Base-by-base conservation (phyloP, 148 eudicot genomes). In the Rhododendron simsii region DNA sequence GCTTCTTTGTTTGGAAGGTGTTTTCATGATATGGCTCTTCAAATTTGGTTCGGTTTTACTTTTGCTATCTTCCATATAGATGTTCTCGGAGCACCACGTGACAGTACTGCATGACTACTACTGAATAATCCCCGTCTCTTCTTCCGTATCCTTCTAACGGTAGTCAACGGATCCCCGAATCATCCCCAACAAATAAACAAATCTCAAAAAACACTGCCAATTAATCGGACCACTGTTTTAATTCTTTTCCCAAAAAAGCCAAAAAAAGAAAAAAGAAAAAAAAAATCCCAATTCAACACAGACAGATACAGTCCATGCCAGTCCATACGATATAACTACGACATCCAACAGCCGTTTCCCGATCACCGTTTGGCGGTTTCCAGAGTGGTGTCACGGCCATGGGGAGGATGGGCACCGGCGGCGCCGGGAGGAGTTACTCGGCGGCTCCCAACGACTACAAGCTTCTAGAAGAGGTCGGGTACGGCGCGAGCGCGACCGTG, bases 401-500 rank as follows among this genome's bases (percentile, higher is more conserved):
- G 94, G 92, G 88, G 48, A 82, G 86, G 86, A 89, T 84, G 47
- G 92, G 91, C 12, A 13, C 37, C 1, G 75, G 18, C 30, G 75
- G 75, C 13, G 89, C 85, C 47, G 78, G 77, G 67, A 91, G 84
- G 87, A 89, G 85, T 59, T 95, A 91, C 85, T 91, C 99, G 11
- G 95, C 84, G 39, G 92, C 89, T 78, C 71, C 89, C 1, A 85
- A 47, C 28, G 96, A 97, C 85, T 97, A 97, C 89, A 93, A 90
- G 88, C 95, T 95, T 18, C 92, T 94, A 0, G 98, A 98, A 88
- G 98, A 95, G 84, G 90, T 98, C 35, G 98, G 98, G 16, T 84
- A 90, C 67, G 99, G 98, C 2, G 98, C 98, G 0, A 98, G 99
- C 79, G 99, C 98, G 9, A 94, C 95, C 11, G 99, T 98, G 4